These are phyloP conservation scores for Phyllosticta citriasiana DNA, from an alignment of 2,329 filamentous ascomycete species.

Conservation along the genomic window DNA sequence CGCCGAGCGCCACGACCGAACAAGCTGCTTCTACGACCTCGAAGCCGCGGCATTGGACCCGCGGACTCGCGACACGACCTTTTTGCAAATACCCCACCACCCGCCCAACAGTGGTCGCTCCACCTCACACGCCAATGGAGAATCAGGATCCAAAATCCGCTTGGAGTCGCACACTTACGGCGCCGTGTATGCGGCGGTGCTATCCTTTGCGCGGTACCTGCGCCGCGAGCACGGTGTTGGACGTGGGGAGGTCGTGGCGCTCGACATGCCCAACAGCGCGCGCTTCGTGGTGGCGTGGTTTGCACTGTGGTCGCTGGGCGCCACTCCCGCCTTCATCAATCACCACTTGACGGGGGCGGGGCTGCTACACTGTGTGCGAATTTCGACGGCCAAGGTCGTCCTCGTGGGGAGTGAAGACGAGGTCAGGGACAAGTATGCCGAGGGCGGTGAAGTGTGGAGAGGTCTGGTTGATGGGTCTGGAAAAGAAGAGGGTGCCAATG, in stretches of 20 bases:
- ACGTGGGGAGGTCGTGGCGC: constrained; percentile 50
- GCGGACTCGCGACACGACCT: not conserved
- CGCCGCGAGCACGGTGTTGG: constrained; percentile 42
- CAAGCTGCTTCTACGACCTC: constrained; percentile 23
- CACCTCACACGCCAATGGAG: not conserved
- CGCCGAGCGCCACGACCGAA: constrained; percentile 21
- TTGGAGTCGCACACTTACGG: constrained; percentile 28
- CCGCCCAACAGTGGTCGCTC: constrained; percentile 23
- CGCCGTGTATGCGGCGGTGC: constrained; percentile 25
- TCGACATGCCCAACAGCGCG: constrained; percentile 58
- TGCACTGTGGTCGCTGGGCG: constrained; percentile 54
- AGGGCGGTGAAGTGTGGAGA: constrained; percentile 28
- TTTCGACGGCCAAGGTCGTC: constrained; percentile 47
- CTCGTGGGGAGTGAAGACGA: constrained; percentile 47
- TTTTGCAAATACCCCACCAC: constrained; percentile 10
- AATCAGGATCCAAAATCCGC: constrained; percentile 37
- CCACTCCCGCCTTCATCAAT: constrained; percentile 62
- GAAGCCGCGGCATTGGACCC: constrained; percentile 13
- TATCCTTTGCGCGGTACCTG: constrained; percentile 28
- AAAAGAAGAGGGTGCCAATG: constrained; percentile 28
- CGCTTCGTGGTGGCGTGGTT: constrained; percentile 60
- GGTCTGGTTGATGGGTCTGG: constrained; percentile 29
- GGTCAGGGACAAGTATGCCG: constrained; percentile 27
- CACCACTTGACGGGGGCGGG: constrained; percentile 56
- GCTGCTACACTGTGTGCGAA: constrained; percentile 54